Base-by-base conservation (phyloP, 805 yeast genomes). In the Kodamaea kakaduensis region DNA sequence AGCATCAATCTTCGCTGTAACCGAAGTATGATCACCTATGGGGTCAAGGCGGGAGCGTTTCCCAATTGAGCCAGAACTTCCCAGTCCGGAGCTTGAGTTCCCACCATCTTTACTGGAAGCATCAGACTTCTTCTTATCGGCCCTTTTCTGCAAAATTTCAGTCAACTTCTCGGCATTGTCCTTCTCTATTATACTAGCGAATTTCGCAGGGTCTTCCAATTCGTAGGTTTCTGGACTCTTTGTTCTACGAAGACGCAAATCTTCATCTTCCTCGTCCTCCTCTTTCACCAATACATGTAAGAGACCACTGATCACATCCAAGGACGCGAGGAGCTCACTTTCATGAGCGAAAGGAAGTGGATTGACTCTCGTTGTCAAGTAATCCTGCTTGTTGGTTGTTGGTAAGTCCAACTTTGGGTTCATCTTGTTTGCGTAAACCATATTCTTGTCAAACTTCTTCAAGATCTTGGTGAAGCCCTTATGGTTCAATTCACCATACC, bases 401-500 rank as follows among this genome's bases (percentile, higher is more conserved):
- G 65, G 58, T 38, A 63, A 51, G 16, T 45, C 44, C 32, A 51
- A 36, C 17, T 37, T 36, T 29, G 51, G 37, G 27, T 47, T 48
- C 29, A 45, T 51, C 29, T 52, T 46, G 37, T 54, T 43, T 31
- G 61, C 46, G 29, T 44, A 51, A 6, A 43, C 40, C 47, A 67
- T 51, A 56, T 87, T 87, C 64, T 90, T 90, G 58, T 90, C 97
- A 48, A 89, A 69, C 52, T 89, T 89, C 63, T 89, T 89, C 52
- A 90, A 67, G 44, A 90, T 90, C 63, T 89, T 89, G 36, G 79
- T 74, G 48, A 88, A 84, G 0, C 96, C 97, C 42, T 94, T 78
- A 52, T 83, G 85, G 65, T 89, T 89, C 49, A 89, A 75, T 52
- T 90, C 97, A 16, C 94, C 94, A 56, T 76, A 89, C 96, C 97